Evolutionary conservation across 306 rosid genomes (phyloP).

Genomic region (Argentina anserina): DNA sequence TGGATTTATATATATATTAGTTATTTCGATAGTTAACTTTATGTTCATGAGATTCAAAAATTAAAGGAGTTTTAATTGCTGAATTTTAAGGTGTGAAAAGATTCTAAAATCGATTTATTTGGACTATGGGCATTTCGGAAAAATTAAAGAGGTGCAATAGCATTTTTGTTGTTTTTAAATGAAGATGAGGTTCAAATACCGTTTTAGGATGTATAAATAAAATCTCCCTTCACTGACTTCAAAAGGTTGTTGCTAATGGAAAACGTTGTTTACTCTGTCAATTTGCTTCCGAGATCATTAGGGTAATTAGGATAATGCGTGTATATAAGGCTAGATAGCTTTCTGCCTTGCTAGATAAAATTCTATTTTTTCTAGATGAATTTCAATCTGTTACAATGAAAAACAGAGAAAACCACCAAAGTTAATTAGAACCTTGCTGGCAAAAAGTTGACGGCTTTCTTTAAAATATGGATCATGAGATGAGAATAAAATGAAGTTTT

Average conservation of each 20-base stretch:
- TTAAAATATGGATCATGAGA: background rate
- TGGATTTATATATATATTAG: no score
- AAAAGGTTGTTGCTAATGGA: background rate
- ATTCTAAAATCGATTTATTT: no score
- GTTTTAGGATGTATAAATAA: no score
- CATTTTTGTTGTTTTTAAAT: no score
- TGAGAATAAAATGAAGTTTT: background rate
- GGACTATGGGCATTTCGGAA: no score
- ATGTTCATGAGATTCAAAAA: no score
- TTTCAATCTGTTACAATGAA: background rate
- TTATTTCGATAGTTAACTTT: no score
- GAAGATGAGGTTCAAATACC: no score
- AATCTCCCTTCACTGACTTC: background rate
- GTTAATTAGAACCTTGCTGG: background rate
- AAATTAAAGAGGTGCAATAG: no score
- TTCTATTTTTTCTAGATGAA: background rate
- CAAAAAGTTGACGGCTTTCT: background rate
- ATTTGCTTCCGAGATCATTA: background rate
- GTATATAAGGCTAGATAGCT: background rate
- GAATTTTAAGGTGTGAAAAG: no score
- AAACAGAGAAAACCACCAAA: background rate
- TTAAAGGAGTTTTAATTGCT: no score
- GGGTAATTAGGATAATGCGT: background rate
- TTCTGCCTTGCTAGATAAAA: background rate
- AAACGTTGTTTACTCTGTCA: background rate